Conservation (phyloP, 495 filamentous ascomycete species). For the Penicillium odoratum region DNA sequence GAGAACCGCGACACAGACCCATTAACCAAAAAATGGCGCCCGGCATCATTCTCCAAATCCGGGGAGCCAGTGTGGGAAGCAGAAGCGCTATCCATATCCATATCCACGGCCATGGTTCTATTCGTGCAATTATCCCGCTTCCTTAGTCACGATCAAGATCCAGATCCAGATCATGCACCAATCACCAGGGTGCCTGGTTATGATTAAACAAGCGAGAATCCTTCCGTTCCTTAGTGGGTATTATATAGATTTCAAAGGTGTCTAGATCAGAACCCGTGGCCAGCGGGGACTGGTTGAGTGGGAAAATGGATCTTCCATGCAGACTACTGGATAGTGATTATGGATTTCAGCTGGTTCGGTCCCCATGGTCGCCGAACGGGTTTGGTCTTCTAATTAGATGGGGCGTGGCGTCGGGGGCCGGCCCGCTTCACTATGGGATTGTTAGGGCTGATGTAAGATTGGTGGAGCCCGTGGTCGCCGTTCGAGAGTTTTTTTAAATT, state of each 20-base stretch:
- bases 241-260: background rate
- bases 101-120: background rate
- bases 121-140: background rate
- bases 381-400: too few species aligned
- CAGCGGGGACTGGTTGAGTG: background rate
- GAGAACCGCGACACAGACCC: conserved; percentile 49
- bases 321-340: background rate
- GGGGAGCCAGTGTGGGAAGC: background rate
- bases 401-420: background rate
- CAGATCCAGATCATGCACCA: background rate
- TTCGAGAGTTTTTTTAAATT: background rate
- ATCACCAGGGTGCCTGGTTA: background rate
- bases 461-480: conserved; percentile 6
- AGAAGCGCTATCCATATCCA: background rate
- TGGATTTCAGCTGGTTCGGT: background rate
- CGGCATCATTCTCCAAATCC: conserved; percentile 28
- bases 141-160: background rate
- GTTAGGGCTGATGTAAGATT: conserved; percentile 9
- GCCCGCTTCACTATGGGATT: conserved; percentile 4
- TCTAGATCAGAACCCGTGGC: background rate
- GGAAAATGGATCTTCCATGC: too few species aligned
- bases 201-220: too few species aligned
- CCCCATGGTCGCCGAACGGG: conserved; percentile 5
- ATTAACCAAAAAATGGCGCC: conserved; percentile 37
- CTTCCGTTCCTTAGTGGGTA: background rate